phyloP scores from a whole-genome alignment of 2,329 filamentous ascomycete species.

The Fusarium piperis region DNA sequence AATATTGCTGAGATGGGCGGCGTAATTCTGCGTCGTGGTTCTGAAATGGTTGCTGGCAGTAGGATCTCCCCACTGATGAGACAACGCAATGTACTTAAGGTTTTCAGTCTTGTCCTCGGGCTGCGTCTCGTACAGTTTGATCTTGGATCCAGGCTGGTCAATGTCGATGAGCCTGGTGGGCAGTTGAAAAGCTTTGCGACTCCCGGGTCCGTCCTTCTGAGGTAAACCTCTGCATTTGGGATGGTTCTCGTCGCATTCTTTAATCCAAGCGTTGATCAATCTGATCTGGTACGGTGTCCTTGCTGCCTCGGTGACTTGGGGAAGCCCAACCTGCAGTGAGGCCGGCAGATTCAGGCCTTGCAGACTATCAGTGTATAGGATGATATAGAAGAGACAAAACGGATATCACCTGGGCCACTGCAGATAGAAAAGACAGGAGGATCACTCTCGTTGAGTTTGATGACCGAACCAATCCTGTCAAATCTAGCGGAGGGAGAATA shows the following conservation, averaged over 20 bases:
- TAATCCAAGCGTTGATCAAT: neutral
- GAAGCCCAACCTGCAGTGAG: neutral
- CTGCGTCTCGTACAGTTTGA: neutral
- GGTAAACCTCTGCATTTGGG: neutral
- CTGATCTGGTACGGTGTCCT: neutral
- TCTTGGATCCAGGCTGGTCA: neutral
- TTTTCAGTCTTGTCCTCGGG: neutral
- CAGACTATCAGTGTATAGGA: neutral
- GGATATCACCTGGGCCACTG: neutral
- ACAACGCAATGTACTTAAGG: constrained; percentile 1
- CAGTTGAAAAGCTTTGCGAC: neutral
- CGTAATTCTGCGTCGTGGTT: neutral
- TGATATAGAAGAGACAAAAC: neutral
- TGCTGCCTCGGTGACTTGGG: neutral
- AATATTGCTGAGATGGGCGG: neutral
- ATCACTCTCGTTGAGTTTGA: constrained; percentile 15
- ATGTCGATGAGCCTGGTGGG: constrained; percentile 6
- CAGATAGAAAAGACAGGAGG: constrained; percentile 19
- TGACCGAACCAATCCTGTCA: neutral
- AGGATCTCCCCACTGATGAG: constrained; percentile 5
- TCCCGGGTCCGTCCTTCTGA: neutral
- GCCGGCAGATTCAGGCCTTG: neutral
- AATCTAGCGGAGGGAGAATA: neutral
- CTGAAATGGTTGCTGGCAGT: neutral
- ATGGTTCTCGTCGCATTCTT: neutral